Percentiles rank a stretch among this genome's conserved stretches.
These are phyloP conservation scores for Peronospora farinosa DNA, from an alignment of 352 stramenopile genomes.

Conservation along the genomic window DNA sequence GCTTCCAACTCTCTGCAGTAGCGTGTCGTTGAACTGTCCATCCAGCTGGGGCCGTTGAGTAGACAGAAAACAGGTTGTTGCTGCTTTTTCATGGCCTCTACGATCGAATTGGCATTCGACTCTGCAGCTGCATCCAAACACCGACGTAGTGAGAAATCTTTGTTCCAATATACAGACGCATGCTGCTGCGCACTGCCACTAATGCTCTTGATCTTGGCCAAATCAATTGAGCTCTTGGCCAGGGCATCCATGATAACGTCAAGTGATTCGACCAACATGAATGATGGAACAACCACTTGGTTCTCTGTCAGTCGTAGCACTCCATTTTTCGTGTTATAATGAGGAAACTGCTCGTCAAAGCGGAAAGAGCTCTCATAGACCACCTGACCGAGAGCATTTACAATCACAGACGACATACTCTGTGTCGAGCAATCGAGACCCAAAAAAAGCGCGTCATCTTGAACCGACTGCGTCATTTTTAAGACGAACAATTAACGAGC, in stretches of 20 bases:
- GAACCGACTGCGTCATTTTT: conserved; percentile 9
- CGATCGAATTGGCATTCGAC: conserved; percentile 10
- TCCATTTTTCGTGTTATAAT: conserved; percentile 61
- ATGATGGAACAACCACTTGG: conserved; percentile 59
- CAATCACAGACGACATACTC: conserved; percentile 72
- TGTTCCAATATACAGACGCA: conserved; percentile 71
- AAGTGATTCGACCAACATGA: conserved; percentile 77
- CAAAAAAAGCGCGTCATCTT: conserved; percentile 37
- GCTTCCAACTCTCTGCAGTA: conserved; percentile 55
- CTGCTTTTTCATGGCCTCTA: conserved; percentile 22
- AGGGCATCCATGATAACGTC: conserved; percentile 59
- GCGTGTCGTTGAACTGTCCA: conserved; percentile 68
- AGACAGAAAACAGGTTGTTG: conserved; percentile 41
- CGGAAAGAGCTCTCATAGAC: conserved; percentile 55
- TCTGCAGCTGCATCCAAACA: conserved; percentile 29
- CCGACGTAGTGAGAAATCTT: conserved; percentile 34
- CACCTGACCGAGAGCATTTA: conserved; percentile 32
- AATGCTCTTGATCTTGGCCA: conserved; percentile 49
- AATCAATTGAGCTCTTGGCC: conserved; percentile 18
- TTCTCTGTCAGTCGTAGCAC: conserved; percentile 44
- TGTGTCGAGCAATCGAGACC: conserved; percentile 83
- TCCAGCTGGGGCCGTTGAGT: conserved; percentile 75
- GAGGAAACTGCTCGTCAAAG: conserved; percentile 62
- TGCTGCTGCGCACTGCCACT: conserved; percentile 82
- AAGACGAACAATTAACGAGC: no score